Percentiles rank a stretch among this genome's conserved stretches.
Conservation (phyloP, 139 green algal species). For the Chlamydomonas eustigma region DNA sequence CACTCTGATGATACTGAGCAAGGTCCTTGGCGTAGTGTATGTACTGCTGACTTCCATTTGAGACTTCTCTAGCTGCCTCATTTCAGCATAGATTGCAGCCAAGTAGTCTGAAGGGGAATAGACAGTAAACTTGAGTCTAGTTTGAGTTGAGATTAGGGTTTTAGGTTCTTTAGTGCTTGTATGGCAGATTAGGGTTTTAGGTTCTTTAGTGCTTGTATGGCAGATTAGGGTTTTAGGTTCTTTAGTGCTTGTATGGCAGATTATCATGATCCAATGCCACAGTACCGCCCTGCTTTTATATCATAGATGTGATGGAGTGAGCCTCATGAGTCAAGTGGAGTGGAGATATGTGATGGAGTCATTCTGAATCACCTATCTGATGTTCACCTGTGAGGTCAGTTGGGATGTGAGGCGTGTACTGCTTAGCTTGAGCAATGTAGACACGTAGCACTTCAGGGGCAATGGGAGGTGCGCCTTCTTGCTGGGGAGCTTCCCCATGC, state of each 20-base stretch:
- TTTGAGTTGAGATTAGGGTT: no score
- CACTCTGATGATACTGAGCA: conserved; percentile 93
- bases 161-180: no score
- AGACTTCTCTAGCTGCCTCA: conserved; percentile 71
- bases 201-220: no score
- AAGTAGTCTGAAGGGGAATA: conserved; percentile 69
- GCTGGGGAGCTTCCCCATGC: background rate
- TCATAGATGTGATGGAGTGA: no score
- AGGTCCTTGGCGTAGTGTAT: conserved; percentile 92
- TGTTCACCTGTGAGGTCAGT: conserved; percentile 62
- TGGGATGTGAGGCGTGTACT: conserved; percentile 73
- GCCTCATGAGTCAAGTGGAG: no score
- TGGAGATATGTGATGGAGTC: no score
- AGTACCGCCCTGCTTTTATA: no score
- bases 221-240: no score
- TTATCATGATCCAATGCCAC: no score
- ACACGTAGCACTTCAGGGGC: conserved; percentile 64
- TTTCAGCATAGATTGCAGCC: conserved; percentile 78
- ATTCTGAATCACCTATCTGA: background rate
- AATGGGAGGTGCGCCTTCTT: conserved; percentile 39
- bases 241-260: no score
- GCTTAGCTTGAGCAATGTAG: conserved; percentile 82
- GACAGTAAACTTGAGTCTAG: no score
- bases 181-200: no score
- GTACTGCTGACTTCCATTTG: conserved; percentile 43